Percentiles rank a stretch among this genome's conserved stretches.
Conservation (phyloP, 2,329 filamentous ascomycete species). For the Fusarium pseudograminearum region DNA sequence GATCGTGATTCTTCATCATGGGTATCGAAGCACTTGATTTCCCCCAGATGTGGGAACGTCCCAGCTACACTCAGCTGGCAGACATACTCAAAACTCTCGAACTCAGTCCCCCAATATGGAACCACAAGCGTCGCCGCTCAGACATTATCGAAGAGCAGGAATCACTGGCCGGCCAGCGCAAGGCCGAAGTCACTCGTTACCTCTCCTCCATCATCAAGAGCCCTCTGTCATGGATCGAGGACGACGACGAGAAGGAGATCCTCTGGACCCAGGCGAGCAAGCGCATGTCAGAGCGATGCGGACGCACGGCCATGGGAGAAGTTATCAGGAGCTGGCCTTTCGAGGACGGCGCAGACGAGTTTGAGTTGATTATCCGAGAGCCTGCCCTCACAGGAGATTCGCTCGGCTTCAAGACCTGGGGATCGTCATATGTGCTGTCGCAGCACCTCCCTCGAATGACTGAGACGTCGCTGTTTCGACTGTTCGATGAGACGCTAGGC, state of each 20-base stretch:
- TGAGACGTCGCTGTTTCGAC: conserved; percentile 58
- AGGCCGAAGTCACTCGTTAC: conserved; percentile 71
- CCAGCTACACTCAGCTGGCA: conserved; percentile 73
- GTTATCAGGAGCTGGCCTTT: conserved; percentile 68
- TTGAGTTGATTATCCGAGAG: conserved; percentile 82
- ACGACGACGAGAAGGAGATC: conserved; percentile 73
- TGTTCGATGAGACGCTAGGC: conserved; percentile 56
- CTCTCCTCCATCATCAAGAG: conserved; percentile 77
- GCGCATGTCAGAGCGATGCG: conserved; percentile 86
- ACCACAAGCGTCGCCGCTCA: conserved; percentile 57
- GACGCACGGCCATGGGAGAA: conserved; percentile 72
- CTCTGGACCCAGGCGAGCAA: conserved; percentile 84
- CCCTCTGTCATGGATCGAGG: conserved; percentile 74
- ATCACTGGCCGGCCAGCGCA: conserved; percentile 56
- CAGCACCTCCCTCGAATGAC: conserved; percentile 71
- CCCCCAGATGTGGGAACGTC: conserved; percentile 85
- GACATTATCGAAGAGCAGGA: conserved; percentile 58
- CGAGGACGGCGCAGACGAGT: conserved; percentile 52
- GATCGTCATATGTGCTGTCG: conserved; percentile 87
- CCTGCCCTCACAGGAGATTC: conserved; percentile 89
- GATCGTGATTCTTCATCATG: conserved; percentile 41
- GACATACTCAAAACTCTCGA: conserved; percentile 74
- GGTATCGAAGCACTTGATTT: conserved; percentile 67
- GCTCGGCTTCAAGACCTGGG: conserved; percentile 95
- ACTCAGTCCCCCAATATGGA: conserved; percentile 77